Evolutionary conservation across 305 asterid genomes (phyloP), one percentile per base, ranked within the genome.

Genomic region (Vinca major): DNA sequence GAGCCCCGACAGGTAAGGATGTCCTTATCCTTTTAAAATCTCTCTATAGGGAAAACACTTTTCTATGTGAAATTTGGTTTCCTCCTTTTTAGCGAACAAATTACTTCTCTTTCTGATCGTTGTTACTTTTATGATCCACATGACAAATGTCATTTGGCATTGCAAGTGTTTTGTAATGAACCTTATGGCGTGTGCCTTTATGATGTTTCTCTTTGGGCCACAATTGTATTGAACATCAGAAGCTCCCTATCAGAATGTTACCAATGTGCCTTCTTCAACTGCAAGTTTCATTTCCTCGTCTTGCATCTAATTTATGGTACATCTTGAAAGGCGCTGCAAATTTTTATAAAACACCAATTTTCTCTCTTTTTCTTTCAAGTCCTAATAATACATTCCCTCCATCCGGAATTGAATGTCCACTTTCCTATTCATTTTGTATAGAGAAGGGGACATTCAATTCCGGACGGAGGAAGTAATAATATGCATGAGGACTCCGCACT

Each of bases 1-100:
- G 95, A 81, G 77, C 86, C 91, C 48, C 81, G 95, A 78, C 81
- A 65, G 8, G 95, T 86, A 84, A 84, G 90, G 77, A 49, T 67
- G 13, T 55, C 56, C 39, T 71, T 58, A 48, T 19, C 36, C 14
- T 17, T 40, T 43, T 7, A 6, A 26, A 5, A 11, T 33, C 48
- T 16, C 39, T 40, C 40, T 33, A 9, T 19, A 9, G 41, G 0
- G 63, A 61, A 61, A 16, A 41, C 48, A 21, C 33, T 61, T 52
- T 39, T 33, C 10, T 62, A 52, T 51, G 37, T 47, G 40, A 21
- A 26, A 40, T 63, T 48, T 52, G 2, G 20, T 64, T 4, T 53
- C 19, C 50, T 62, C 65, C 57, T 63, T 62, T 44, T 43, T 41
- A 41, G 33, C 20, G 43, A 17, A 7, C 51, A 40, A 20, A 8